Conservation (phyloP, 2,329 filamentous ascomycete genomes). For the Hyphodiscus sp. region DNA sequence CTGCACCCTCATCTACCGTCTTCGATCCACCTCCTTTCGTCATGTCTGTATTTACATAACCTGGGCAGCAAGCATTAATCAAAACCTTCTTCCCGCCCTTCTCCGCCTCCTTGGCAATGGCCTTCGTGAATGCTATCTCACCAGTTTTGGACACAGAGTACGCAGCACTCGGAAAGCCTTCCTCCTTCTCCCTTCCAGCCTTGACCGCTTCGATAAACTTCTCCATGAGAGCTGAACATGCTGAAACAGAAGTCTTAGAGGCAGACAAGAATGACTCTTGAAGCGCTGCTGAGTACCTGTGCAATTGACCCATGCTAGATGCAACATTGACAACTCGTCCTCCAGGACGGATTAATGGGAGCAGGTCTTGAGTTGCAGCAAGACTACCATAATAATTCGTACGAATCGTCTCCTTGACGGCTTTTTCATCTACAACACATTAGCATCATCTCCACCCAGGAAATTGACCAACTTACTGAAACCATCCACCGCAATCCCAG, state of each 20-base stretch:
- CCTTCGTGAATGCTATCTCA: background rate
- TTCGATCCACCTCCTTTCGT: background rate
- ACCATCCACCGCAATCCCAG: background rate
- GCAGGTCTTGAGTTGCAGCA: background rate
- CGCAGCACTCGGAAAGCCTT: background rate
- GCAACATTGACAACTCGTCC: conserved; percentile 1
- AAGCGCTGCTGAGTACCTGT: background rate
- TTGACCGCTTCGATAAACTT: background rate
- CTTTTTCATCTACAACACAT: background rate
- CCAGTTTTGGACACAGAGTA: background rate
- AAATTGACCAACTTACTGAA: background rate
- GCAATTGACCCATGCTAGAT: background rate
- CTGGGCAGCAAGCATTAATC: conserved; percentile 1
- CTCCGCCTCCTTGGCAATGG: background rate
- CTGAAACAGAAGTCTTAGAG: background rate
- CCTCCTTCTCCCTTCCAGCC: background rate
- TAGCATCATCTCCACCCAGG: too few species aligned
- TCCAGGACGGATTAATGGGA: background rate
- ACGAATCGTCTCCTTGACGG: background rate
- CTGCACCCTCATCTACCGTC: background rate
- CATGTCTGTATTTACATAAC: conserved; percentile 1
- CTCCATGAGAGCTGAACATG: background rate
- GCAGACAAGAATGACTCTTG: background rate
- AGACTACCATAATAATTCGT: background rate
- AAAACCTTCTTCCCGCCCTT: background rate